Percentiles rank a stretch among this genome's conserved stretches.
Conservation (phyloP, 768 basidiomycete genomes). For the Filobasidium floriforme region DNA sequence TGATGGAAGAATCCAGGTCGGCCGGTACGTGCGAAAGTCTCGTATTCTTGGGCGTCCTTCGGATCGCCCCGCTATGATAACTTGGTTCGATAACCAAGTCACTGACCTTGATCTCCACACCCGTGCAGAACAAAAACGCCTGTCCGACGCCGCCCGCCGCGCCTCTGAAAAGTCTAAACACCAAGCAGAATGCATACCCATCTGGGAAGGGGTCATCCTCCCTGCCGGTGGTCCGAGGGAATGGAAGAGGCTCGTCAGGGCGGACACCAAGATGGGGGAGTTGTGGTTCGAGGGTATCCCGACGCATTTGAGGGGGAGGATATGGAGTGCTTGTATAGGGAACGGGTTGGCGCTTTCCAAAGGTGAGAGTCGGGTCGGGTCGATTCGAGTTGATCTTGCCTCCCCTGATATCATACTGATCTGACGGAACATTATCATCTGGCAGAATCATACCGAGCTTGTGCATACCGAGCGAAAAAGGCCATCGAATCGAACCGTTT, state of each 20-base stretch:
- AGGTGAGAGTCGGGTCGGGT: constrained; percentile 24
- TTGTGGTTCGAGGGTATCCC: constrained; percentile 43
- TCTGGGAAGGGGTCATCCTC: constrained; percentile 31
- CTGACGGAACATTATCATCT: not conserved
- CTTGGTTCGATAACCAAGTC: too few species aligned
- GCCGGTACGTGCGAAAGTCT: constrained; percentile 30
- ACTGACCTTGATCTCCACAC: not conserved
- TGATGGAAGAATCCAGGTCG: constrained; percentile 38
- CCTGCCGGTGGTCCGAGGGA: not conserved
- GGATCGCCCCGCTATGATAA: too few species aligned
- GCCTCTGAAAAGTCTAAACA: too few species aligned
- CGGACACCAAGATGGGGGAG: constrained; percentile 29
- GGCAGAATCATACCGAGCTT: constrained; percentile 37
- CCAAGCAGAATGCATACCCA: constrained; percentile 22
- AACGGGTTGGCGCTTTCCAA: constrained; percentile 40
- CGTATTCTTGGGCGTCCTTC: too few species aligned
- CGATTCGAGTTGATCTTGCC: not conserved
- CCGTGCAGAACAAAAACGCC: not conserved
- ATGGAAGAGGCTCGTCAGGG: constrained; percentile 21
- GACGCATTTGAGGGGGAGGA: constrained; percentile 39
- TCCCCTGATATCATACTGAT: not conserved
- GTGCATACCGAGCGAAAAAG: constrained; percentile 30
- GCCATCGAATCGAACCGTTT: constrained; percentile 35
- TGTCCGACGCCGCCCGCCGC: not conserved
- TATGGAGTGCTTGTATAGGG: constrained; percentile 40